Evolutionary conservation across 306 rosid species (phyloP).

Genomic region (Ceratonia siliqua): DNA sequence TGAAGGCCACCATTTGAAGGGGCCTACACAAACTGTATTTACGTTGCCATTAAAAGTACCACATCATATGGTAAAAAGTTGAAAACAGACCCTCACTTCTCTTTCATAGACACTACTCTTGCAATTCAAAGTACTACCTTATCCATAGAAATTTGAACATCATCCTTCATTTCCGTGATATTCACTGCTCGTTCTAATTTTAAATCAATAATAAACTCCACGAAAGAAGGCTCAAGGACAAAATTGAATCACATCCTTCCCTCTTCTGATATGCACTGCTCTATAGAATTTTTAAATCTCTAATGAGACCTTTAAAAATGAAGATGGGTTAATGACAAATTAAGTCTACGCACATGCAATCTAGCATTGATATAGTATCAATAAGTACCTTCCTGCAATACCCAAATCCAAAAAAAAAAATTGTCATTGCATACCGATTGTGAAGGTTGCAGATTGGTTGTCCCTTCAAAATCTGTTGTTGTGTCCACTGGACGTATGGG

Average conservation of each 20-base stretch:
- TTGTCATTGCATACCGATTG: conserved; percentile 58
- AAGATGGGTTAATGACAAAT: conserved; percentile 27
- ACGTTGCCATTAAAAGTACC: neutral
- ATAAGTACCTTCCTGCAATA: conserved; percentile 9
- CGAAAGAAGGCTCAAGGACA: conserved; percentile 9
- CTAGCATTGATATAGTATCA: conserved; percentile 24
- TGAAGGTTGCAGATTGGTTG: conserved; percentile 82
- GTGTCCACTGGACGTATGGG: conserved; percentile 94
- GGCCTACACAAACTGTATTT: neutral
- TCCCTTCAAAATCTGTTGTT: conserved; percentile 91
- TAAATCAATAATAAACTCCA: conserved; percentile 24
- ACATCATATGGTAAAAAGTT: neutral
- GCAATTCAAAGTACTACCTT: neutral
- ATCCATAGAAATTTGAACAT: neutral
- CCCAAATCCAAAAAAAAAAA: too few species aligned
- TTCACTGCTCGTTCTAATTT: conserved; percentile 11
- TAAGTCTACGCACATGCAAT: conserved; percentile 3
- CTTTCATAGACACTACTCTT: neutral
- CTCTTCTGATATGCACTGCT: conserved; percentile 26
- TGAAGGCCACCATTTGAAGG: neutral
- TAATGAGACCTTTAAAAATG: neutral
- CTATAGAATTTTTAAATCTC: neutral
- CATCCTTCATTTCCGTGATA: conserved; percentile 16
- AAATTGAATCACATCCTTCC: conserved; percentile 9
- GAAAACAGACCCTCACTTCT: conserved; percentile 1